These are phyloP conservation scores for Phycomyces blakesleeanus DNA, from an alignment of 192 early-diverging fungal species.

Conservation along the genomic window DNA sequence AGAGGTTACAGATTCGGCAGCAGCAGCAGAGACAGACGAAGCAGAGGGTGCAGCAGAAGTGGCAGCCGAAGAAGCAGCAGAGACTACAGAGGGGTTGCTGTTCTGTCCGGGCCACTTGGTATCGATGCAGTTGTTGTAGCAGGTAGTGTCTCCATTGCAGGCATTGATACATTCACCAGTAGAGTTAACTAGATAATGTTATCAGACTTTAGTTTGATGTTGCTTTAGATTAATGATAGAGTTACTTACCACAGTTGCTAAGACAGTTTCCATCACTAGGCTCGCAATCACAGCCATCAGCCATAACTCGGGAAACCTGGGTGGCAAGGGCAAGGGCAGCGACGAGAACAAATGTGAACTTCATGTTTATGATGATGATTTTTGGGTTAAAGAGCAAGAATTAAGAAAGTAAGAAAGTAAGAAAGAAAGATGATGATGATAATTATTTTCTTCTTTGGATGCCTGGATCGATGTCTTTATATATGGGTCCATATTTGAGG, in stretches of 20 bases:
- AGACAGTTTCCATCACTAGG: neutral
- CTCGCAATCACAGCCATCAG: slow-evolving; percentile 9
- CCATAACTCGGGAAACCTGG: neutral
- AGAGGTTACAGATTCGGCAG: neutral
- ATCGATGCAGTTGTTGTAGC: slow-evolving; percentile 13
- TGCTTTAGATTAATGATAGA: too few species aligned
- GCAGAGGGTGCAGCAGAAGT: slow-evolving; percentile 1
- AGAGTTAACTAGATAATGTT: too few species aligned
- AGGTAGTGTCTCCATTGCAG: slow-evolving; percentile 3
- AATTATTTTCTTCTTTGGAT: neutral
- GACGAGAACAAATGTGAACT: slow-evolving; percentile 4
- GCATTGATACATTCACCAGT: slow-evolving; percentile 6
- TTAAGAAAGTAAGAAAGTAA: neutral
- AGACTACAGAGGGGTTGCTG: neutral
- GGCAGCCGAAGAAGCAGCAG: neutral
- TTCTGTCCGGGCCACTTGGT: slow-evolving; percentile 10
- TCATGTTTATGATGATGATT: too few species aligned
- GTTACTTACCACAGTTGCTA: slow-evolving; percentile 5
- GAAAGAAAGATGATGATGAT: neutral
- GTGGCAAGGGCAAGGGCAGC: neutral
- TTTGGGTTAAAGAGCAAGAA: too few species aligned
- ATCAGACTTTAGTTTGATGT: too few species aligned
- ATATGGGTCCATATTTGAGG: too few species aligned
- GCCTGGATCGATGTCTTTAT: too few species aligned
- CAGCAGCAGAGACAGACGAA: neutral